A percentile compares a stretch with the other conserved stretches of the same genome.
Conservation (phyloP, 2,329 filamentous ascomycete genomes). For the Podosphaera fusca region DNA sequence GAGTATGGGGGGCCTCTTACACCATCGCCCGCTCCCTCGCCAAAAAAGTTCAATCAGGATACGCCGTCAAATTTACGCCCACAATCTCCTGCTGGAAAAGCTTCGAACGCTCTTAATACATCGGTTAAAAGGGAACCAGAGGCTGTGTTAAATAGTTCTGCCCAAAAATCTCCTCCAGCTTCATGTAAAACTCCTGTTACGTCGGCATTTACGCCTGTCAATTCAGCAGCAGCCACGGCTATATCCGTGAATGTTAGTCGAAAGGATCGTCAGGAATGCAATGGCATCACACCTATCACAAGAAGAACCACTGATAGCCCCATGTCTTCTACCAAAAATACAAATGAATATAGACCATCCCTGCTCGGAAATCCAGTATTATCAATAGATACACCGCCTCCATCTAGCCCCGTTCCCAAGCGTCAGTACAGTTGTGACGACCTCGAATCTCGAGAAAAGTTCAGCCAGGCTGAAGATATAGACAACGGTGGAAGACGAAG, state of each 20-base stretch:
- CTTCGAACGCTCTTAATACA: slow-evolving; percentile 31
- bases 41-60: slow-evolving; percentile 40
- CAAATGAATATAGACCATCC: slow-evolving; percentile 38
- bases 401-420: slow-evolving; percentile 38
- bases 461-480: slow-evolving; percentile 18
- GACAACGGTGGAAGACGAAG: slow-evolving; percentile 57
- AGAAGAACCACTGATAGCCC: slow-evolving; percentile 34
- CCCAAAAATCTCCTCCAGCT: slow-evolving; percentile 5
- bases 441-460: slow-evolving; percentile 15
- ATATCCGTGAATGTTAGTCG: slow-evolving; percentile 29
- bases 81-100: slow-evolving; percentile 43
- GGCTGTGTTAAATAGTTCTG: slow-evolving; percentile 11
- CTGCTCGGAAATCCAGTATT: slow-evolving; percentile 25
- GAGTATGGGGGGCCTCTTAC: slow-evolving; percentile 86
- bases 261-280: slow-evolving; percentile 25
- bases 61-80: slow-evolving; percentile 33
- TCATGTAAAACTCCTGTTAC: slow-evolving; percentile 21
- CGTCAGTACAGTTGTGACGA: slow-evolving; percentile 45
- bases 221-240: slow-evolving; percentile 29
- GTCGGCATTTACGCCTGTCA: slow-evolving; percentile 41
- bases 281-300: slow-evolving; percentile 23
- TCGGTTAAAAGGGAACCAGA: slow-evolving; percentile 22
- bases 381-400: slow-evolving; percentile 23
- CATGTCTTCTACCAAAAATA: slow-evolving; percentile 36
- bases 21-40: slow-evolving; percentile 49